Evolutionary conservation across 176 grass and related monocot genomes (phyloP), one percentile per base, ranked within the genome.

Genomic region (Pontederia crassipes): DNA sequence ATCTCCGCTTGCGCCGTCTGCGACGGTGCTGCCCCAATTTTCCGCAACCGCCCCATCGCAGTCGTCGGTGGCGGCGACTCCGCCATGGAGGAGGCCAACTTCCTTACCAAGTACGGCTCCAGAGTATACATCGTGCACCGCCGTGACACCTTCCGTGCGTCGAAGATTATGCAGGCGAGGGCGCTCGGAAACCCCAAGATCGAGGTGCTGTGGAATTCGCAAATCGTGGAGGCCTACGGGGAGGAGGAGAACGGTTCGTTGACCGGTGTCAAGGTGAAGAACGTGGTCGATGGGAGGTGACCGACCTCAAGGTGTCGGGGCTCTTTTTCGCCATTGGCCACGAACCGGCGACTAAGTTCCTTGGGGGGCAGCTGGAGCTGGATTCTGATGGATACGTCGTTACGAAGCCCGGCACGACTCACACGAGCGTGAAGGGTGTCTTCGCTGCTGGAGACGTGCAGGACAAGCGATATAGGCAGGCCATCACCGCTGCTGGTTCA

Each of bases 31-130:
- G 87, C 87, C 13, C 84, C 87, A 11, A 85, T 91, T 66, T 97
- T 91, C 67, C 70, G 93, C 20, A 81, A 97, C 77, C 80, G 73
- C 16, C 93, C 87, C 64, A 92, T 98, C 52, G 85, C 85, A 2
- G 88, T 98, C 13, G 70, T 93, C 58, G 94, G 94, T 4, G 94
- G 94, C 32, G 85, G 94, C 11, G 94, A 98, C 71, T 98, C 88
- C 9, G 88, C 94, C 79, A 93, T 98, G 94, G 94, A 98, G 79
- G 93, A 98, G 83, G 81, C 94, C 64, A 93, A 98, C 68, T 98
- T 98, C 74, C 80, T 98, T 18, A 93, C 94, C 49, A 93, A 98
- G 79, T 98, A 92, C 74, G 94, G 85, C 16, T 98, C 94, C 1
- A 81, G 58, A 17, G 88, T 93, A 17, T 92, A 93, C 74, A 93